phyloP scores from a whole-genome alignment of 176 grass and related monocot species.

The Paspalum vaginatum region DNA sequence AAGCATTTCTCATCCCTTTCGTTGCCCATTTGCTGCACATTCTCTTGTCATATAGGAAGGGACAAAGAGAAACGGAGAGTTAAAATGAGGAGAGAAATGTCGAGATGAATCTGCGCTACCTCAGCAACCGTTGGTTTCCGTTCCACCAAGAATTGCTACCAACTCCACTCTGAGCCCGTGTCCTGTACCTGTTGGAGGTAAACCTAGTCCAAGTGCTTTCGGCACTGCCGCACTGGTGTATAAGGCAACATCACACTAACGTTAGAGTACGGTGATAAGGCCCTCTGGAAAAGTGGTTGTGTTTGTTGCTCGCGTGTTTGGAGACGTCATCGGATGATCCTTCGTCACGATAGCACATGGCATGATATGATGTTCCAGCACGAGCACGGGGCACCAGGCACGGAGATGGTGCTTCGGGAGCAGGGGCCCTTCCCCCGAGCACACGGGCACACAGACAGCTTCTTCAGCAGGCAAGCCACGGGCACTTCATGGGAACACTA shows the following conservation, averaged over 20 bases:
- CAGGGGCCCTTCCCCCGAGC: too few relatives aligned
- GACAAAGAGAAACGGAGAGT: background rate
- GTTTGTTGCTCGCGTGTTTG: background rate
- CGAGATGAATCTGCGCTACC: background rate
- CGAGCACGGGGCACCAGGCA: background rate
- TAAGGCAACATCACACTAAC: background rate
- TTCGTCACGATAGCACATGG: background rate
- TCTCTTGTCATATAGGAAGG: slow-evolving; percentile 3
- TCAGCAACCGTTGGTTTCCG: background rate
- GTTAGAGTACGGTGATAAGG: background rate
- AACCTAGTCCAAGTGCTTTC: slow-evolving; percentile 1
- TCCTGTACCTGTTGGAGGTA: slow-evolving; percentile 6
- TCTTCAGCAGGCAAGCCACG: too few relatives aligned
- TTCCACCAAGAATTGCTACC: background rate
- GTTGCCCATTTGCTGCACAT: background rate
- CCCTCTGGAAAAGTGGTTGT: background rate
- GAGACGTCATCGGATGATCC: background rate
- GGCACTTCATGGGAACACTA: background rate
- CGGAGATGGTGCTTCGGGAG: too few relatives aligned
- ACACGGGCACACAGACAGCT: too few relatives aligned
- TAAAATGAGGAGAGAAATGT: background rate
- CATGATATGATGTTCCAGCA: background rate
- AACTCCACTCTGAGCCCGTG: slow-evolving; percentile 7
- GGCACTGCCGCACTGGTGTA: too few relatives aligned
- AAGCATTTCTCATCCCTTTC: background rate